Percentiles rank a stretch among this genome's conserved stretches.
Conservation (phyloP, 495 filamentous ascomycete species). For the Podospora tetraspora region DNA sequence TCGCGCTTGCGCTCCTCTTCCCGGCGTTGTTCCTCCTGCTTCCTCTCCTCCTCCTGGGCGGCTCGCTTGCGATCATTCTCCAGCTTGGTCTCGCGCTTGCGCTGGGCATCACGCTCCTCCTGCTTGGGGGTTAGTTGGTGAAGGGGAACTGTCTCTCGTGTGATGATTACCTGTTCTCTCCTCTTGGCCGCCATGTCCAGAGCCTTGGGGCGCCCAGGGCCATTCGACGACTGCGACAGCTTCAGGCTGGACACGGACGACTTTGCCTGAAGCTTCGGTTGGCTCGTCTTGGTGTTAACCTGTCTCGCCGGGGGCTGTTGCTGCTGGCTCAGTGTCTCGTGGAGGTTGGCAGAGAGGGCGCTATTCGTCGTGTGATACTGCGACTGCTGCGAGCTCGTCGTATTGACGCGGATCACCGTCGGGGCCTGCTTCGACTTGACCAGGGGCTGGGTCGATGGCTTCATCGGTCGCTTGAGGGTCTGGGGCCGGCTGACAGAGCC, state of each 20-base stretch:
- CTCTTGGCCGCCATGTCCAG: slow-evolving; percentile 64
- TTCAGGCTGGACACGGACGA: slow-evolving; percentile 64
- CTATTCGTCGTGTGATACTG: slow-evolving; percentile 57
- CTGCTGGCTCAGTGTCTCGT: slow-evolving; percentile 53
- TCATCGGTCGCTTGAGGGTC: slow-evolving; percentile 58
- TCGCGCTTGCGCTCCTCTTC: slow-evolving; percentile 47
- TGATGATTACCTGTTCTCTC: slow-evolving; percentile 48
- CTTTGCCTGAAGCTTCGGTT: slow-evolving; percentile 58
- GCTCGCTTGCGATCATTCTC: slow-evolving; percentile 73
- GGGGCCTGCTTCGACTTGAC: slow-evolving; percentile 68
- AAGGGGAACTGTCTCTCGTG: background rate
- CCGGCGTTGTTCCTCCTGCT: slow-evolving; percentile 50
- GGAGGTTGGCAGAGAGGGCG: slow-evolving; percentile 51
- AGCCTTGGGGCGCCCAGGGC: slow-evolving; percentile 51
- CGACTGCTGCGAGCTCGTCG: slow-evolving; percentile 56
- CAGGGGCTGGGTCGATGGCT: slow-evolving; percentile 61
- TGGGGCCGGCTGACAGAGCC: slow-evolving; percentile 49
- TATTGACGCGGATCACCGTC: slow-evolving; percentile 73
- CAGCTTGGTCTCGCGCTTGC: slow-evolving; percentile 71
- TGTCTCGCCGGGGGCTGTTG: slow-evolving; percentile 30
- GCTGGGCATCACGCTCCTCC: slow-evolving; percentile 70
- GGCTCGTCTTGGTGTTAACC: slow-evolving; percentile 60
- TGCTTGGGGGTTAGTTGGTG: slow-evolving; percentile 21
- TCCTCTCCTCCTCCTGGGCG: slow-evolving; percentile 22
- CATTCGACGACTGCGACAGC: slow-evolving; percentile 56